Percentiles rank a stretch among this genome's conserved stretches.
These are phyloP conservation scores for Colletotrichum brevisporum DNA, from an alignment of 2,329 filamentous ascomycete species.

Conservation along the genomic window DNA sequence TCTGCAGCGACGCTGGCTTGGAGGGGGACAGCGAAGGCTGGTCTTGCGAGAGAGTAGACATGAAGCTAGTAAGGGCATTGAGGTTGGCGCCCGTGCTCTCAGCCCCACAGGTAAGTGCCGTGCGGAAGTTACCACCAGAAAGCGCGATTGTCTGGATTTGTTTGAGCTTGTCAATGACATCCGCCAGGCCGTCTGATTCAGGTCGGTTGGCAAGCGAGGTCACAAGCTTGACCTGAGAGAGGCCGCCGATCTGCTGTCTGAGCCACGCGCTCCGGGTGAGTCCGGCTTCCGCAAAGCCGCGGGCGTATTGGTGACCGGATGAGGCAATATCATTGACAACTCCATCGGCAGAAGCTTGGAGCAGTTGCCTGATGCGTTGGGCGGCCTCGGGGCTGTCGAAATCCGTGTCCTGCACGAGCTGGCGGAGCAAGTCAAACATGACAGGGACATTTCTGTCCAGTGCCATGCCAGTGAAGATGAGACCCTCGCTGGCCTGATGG, in stretches of 20 bases:
- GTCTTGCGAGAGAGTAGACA: conserved; percentile 69
- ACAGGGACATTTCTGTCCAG: conserved; percentile 90
- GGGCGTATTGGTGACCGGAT: conserved; percentile 89
- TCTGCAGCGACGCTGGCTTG: conserved; percentile 52
- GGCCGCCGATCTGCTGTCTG: conserved; percentile 88
- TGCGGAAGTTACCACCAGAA: conserved; percentile 77
- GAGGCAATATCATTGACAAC: conserved; percentile 93
- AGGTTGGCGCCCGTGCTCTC: conserved; percentile 81
- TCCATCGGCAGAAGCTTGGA: conserved; percentile 89
- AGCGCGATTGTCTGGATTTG: conserved; percentile 86
- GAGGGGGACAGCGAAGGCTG: conserved; percentile 50
- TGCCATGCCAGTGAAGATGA: conserved; percentile 88
- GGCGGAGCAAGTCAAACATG: conserved; percentile 89
- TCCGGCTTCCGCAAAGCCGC: conserved; percentile 85
- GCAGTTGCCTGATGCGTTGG: conserved; percentile 85
- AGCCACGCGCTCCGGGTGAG: conserved; percentile 80
- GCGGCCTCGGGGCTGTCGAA: conserved; percentile 89
- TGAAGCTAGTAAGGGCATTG: conserved; percentile 78
- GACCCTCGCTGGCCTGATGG: conserved; percentile 80
- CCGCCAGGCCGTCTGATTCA: conserved; percentile 77
- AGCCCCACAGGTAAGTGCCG: conserved; percentile 87
- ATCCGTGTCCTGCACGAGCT: conserved; percentile 87
- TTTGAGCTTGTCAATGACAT: conserved; percentile 87
- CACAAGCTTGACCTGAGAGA: conserved; percentile 89
- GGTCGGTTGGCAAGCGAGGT: conserved; percentile 82